Evolutionary conservation across 2,329 filamentous ascomycete genomes (phyloP).

Genomic region (Ascochyta pisi): DNA sequence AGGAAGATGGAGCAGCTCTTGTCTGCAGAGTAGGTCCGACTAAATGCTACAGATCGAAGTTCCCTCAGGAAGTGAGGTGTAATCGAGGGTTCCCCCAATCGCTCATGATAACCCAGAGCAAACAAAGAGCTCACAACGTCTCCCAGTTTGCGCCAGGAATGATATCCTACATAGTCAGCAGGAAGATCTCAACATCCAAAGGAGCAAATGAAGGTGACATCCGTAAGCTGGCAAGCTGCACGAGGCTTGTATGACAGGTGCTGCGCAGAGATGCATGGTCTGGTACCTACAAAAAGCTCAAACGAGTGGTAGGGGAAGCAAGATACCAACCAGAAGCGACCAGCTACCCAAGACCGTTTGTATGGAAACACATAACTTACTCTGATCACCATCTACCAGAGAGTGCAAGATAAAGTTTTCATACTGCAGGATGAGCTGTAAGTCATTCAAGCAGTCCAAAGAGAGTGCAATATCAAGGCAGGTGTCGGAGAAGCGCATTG

Average conservation of each 20-base stretch:
- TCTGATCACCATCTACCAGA: conserved; percentile 1
- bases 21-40: conserved; percentile 54
- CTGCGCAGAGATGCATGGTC: no score
- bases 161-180: conserved; percentile 48
- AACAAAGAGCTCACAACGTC: conserved; percentile 56
- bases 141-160: conserved; percentile 56
- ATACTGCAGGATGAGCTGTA: conserved; percentile 11
- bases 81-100: conserved; percentile 39
- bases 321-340: no score
- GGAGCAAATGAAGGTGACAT: no score
- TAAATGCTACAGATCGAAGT: conserved; percentile 52
- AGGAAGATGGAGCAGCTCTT: conserved; percentile 59
- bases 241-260: no score
- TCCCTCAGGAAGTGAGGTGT: conserved; percentile 51
- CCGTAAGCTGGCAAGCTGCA: no score
- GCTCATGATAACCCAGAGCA: conserved; percentile 57
- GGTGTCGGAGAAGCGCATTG: conserved; percentile 33
- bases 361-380: neutral
- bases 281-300: neutral
- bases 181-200: neutral
- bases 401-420: conserved; percentile 21
- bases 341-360: neutral
- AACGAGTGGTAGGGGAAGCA: neutral
- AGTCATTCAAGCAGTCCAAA: conserved; percentile 17
- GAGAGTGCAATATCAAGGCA: conserved; percentile 47